Evolutionary conservation across 1,139 yeast genomes (phyloP), one percentile per base, ranked within the genome.

Genomic region (Zygosaccharomyces sapae): DNA sequence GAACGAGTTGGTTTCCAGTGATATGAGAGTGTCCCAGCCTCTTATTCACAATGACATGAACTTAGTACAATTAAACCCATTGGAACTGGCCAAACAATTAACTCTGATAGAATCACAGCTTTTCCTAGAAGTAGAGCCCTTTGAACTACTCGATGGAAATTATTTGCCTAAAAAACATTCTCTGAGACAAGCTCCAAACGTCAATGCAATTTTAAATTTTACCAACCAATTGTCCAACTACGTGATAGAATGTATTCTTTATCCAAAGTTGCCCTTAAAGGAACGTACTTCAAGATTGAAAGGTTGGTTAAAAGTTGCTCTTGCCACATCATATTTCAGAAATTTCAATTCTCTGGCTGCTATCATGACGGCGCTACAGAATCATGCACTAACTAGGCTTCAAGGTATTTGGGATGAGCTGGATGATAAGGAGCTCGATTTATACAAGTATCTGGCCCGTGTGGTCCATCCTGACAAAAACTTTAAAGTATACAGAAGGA

Each of bases 311-410:
- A 86, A 86, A 60, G 76, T 88, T 38, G 92, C 95, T 0, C 77
- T 86, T 49, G 84, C 90, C n/a, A 82, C 95, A 59, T 73, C 83
- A 45, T 85, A 86, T 57, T 72, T 88, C 59, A 74, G 94, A 50
- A 89, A 89, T 63, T 87, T 83, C 70, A 90, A 90, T 65, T 82
- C 95, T 0, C 71, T 88, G 48, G 92, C 96, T 10, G 86, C 96
- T 0, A 86, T 90, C 45, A 79, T 89, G 64, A 84, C 94, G 0
- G 79, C 95, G 0, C 73, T 90, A 54, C 96, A 89, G 66, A 83
- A 88, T 38, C 92, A 87, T 58, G 76, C 86, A 42, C 74, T 90
- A 44, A 79, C 89, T 2, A 75, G 97, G 58, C 70, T 90, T 48
- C 68, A 74, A 29, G 72, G 69, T 46, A 68, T 87, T 1, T 88